A percentile compares a stretch with the other conserved stretches of the same genome.
Conservation (phyloP, 306 rosid species). For the Quillaja saponaria region DNA sequence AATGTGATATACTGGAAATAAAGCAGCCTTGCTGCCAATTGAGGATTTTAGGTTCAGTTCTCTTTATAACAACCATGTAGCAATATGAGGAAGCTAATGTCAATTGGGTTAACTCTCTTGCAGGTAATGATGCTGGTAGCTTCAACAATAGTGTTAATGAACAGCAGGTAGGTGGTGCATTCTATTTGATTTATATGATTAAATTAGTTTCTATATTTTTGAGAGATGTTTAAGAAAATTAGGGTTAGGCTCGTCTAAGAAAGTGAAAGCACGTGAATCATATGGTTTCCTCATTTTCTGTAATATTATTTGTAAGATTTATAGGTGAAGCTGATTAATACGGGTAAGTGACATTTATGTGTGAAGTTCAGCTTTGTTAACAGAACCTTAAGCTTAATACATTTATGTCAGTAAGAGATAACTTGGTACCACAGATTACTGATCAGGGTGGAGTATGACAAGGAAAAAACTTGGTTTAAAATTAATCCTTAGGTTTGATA, state of each 20-base stretch:
- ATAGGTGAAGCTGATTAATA: too few relatives aligned
- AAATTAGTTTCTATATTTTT: constrained; percentile 27
- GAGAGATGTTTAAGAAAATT: neutral
- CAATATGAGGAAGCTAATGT: too few relatives aligned
- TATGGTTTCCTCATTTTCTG: too few relatives aligned
- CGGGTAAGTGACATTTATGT: too few relatives aligned
- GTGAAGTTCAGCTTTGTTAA: constrained; percentile 20
- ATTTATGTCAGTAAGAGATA: constrained; percentile 4
- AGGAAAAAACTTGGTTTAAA: constrained; percentile 3
- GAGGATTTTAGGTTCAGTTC: neutral
- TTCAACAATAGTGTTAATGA: constrained; percentile 83
- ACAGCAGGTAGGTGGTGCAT: constrained; percentile 66
- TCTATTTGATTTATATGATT: constrained; percentile 21
- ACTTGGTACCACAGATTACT: constrained; percentile 4
- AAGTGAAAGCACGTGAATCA: neutral
- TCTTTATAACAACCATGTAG: neutral
- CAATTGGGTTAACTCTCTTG: constrained; percentile 27
- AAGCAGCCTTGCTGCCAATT: neutral
- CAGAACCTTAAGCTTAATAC: constrained; percentile 18
- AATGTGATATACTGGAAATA: too few relatives aligned
- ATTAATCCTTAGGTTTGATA: constrained; percentile 14
- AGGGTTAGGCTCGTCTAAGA: neutral
- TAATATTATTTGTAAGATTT: too few relatives aligned
- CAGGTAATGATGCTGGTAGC: constrained; percentile 76
- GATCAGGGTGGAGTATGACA: neutral